Conservation (phyloP, 2,329 filamentous ascomycete species). For the Chrysoporthe austroafricana region DNA sequence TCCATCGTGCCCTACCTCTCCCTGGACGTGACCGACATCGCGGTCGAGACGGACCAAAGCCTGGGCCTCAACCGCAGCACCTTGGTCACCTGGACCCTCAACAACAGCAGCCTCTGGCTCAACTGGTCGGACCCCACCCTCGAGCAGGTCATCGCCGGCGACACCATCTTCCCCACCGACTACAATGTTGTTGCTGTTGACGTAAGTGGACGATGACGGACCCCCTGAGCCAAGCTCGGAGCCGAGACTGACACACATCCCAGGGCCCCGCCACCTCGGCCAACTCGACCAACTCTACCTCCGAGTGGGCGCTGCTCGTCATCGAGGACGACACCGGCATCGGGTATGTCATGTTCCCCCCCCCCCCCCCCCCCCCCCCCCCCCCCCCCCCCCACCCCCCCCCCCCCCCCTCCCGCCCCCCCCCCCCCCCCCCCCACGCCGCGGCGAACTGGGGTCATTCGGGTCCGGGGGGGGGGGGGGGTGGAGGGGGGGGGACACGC, state of each 20-base stretch:
- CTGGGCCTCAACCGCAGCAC: constrained; percentile 15
- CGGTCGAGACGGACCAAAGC: constrained; percentile 19
- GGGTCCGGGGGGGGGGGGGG: too few species aligned
- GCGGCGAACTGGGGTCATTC: too few species aligned
- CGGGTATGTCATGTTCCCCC: constrained; percentile 9
- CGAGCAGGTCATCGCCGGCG: constrained; percentile 16
- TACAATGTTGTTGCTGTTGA: constrained; percentile 30
- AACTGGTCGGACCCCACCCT: constrained; percentile 34
- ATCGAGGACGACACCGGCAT: constrained; percentile 34
- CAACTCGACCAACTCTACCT: constrained; percentile 19
- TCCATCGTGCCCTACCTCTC: constrained; percentile 35
- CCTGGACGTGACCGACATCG: constrained; percentile 30
- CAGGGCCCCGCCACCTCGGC: constrained; percentile 21
- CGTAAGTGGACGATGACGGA: constrained; percentile 15
- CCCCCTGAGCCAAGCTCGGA: background rate
- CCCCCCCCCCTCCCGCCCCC: too few species aligned
- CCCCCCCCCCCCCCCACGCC: too few species aligned
- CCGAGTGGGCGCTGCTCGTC: constrained; percentile 37
- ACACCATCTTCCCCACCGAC: constrained; percentile 25
- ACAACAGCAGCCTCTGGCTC: constrained; percentile 30
- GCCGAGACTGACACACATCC: background rate
- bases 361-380: too few species aligned
- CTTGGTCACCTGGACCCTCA: constrained; percentile 34
- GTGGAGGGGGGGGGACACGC: too few species aligned
- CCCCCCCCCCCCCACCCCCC: too few species aligned